Evolutionary conservation across 2,329 filamentous ascomycete genomes (phyloP).

Genomic region (Graphilbum ipis-grandicollis): DNA sequence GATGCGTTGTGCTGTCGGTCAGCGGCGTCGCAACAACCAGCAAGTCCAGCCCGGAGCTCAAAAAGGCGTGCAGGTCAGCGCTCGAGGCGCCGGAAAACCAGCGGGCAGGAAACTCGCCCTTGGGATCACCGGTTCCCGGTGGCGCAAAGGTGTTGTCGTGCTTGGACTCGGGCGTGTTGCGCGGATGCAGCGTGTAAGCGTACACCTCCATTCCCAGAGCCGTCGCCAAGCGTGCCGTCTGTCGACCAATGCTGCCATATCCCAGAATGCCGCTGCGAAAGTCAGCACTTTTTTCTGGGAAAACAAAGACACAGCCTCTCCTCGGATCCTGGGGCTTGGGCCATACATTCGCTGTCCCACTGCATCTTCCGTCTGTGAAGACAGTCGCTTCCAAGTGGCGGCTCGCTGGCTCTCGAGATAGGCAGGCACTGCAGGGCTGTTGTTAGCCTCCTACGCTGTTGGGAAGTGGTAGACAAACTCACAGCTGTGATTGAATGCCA

Average conservation of each 20-base stretch:
- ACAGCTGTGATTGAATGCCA: slow-evolving; percentile 30
- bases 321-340: no score
- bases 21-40: slow-evolving; percentile 34
- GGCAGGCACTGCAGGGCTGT: slow-evolving; percentile 22
- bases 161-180: slow-evolving; percentile 46
- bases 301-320: neutral
- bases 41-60: slow-evolving; percentile 31
- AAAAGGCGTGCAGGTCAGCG: slow-evolving; percentile 29
- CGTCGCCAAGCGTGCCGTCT: slow-evolving; percentile 36
- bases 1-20: slow-evolving; percentile 26
- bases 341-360: slow-evolving; percentile 29
- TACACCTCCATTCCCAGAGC: slow-evolving; percentile 56
- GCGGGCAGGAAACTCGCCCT: slow-evolving; percentile 27
- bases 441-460: neutral
- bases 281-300: neutral
- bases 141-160: slow-evolving; percentile 50
- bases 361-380: slow-evolving; percentile 21
- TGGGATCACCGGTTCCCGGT: slow-evolving; percentile 41
- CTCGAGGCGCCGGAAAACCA: slow-evolving; percentile 31
- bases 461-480: slow-evolving; percentile 10
- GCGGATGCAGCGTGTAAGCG: slow-evolving; percentile 56
- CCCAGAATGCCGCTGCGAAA: slow-evolving; percentile 29
- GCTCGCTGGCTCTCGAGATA: slow-evolving; percentile 27
- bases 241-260: slow-evolving; percentile 36
- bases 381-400: slow-evolving; percentile 23